Percentiles rank a stretch among this genome's conserved stretches.
Conservation (phyloP, 108 stramenopile genomes). For the Thalassiosira profunda region DNA sequence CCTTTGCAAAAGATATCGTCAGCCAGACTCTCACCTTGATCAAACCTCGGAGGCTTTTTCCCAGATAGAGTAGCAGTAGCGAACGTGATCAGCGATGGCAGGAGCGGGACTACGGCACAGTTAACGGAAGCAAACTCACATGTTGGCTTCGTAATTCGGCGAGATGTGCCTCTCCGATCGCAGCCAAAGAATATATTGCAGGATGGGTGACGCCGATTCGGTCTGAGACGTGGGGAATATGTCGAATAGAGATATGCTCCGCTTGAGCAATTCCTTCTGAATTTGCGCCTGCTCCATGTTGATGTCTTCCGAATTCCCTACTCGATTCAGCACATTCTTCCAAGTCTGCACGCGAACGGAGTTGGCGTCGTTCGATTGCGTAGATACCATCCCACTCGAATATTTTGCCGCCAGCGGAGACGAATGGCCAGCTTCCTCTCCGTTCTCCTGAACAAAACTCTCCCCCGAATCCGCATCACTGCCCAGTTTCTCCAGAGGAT, state of each 20-base stretch:
- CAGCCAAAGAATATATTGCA: constrained; percentile 83
- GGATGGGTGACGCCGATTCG: constrained; percentile 63
- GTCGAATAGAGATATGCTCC: constrained; percentile 52
- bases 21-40: too few species aligned
- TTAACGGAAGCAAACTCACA: constrained; percentile 16
- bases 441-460: not conserved
- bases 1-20: too few species aligned
- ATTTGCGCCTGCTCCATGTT: constrained; percentile 4
- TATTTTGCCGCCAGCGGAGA: not conserved
- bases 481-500: not conserved
- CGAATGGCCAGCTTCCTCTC: not conserved
- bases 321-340: constrained; percentile 7
- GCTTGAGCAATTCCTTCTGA: constrained; percentile 4
- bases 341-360: constrained; percentile 11
- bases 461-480: not conserved
- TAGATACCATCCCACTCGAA: not conserved
- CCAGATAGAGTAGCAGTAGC: not conserved
- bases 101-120: not conserved
- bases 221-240: constrained; percentile 69
- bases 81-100: too few species aligned
- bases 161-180: constrained; percentile 66
- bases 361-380: not conserved
- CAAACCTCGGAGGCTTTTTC: constrained; percentile 78
- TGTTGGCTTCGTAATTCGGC: constrained; percentile 85
- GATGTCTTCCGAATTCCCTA: not conserved